Conservation (phyloP, 1,284 basidiomycete genomes). For the Sanghuangporus sanghuang region DNA sequence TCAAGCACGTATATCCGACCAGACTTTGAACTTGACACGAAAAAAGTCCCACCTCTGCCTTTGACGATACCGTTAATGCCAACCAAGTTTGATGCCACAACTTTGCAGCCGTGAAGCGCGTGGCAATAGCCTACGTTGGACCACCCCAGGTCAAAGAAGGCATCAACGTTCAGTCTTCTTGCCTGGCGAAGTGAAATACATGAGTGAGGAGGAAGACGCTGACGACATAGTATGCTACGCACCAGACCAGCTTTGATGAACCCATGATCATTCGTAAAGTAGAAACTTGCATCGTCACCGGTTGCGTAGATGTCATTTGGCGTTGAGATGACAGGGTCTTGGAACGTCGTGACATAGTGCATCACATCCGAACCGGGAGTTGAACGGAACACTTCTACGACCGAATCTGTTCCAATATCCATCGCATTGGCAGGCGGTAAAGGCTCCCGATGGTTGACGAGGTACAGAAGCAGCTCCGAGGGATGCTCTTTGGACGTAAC, state of each 20-base stretch:
- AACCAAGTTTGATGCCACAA: slow-evolving; percentile 39
- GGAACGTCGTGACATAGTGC: slow-evolving; percentile 53
- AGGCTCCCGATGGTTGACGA: slow-evolving; percentile 63
- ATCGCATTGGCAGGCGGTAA: slow-evolving; percentile 28
- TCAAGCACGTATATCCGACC: slow-evolving; percentile 49
- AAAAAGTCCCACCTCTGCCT: slow-evolving; percentile 47
- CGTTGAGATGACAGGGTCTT: slow-evolving; percentile 51
- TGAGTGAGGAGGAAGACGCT: background rate
- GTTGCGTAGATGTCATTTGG: slow-evolving; percentile 70
- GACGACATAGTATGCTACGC: slow-evolving; percentile 21
- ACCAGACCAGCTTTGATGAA: slow-evolving; percentile 48
- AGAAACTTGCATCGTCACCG: slow-evolving; percentile 54
- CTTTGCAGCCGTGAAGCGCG: slow-evolving; percentile 50
- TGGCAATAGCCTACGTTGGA: slow-evolving; percentile 59
- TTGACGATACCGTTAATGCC: slow-evolving; percentile 53
- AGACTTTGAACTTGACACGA: slow-evolving; percentile 38
- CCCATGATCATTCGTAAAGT: slow-evolving; percentile 61
- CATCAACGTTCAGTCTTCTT: background rate
- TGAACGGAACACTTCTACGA: slow-evolving; percentile 66
- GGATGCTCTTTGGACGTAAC: slow-evolving; percentile 47
- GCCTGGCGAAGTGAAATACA: background rate
- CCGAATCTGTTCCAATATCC: slow-evolving; percentile 61
- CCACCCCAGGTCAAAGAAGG: slow-evolving; percentile 15
- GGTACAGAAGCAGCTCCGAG: slow-evolving; percentile 55
- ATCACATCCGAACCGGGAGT: slow-evolving; percentile 39